phyloP scores from a whole-genome alignment of 2,329 filamentous ascomycete genomes.

The Fusarium sp. region DNA sequence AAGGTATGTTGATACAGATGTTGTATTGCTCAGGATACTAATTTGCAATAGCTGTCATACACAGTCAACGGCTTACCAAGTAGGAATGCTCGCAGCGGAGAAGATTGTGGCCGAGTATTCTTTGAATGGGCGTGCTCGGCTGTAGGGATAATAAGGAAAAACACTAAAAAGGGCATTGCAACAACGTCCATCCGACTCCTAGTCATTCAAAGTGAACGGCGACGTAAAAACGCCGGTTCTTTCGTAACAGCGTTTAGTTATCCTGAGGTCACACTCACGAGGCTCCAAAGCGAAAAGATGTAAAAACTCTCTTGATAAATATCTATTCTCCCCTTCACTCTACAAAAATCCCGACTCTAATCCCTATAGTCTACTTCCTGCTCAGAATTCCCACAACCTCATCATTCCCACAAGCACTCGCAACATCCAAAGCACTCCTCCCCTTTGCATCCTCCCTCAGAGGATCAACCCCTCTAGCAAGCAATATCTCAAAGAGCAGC shows the following conservation, averaged over 20 bases:
- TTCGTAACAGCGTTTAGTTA: too few relatives aligned
- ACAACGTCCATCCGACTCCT: too few relatives aligned
- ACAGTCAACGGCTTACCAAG: slow-evolving; percentile 32
- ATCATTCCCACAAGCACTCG: slow-evolving; percentile 38
- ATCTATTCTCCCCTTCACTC: too few relatives aligned
- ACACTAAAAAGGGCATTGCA: too few relatives aligned
- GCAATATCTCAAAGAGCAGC: slow-evolving; percentile 25
- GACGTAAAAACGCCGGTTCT: too few relatives aligned
- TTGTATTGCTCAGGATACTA: background rate
- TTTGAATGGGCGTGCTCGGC: slow-evolving; percentile 14
- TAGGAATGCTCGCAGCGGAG: slow-evolving; percentile 31
- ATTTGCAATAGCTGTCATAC: slow-evolving; percentile 16
- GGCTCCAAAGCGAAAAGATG: too few relatives aligned
- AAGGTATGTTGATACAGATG: background rate
- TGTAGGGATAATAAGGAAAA: background rate
- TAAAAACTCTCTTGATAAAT: too few relatives aligned
- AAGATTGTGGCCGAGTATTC: slow-evolving; percentile 27
- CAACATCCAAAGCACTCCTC: slow-evolving; percentile 39
- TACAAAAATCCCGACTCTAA: too few relatives aligned
- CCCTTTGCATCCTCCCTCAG: slow-evolving; percentile 35
- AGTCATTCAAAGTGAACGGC: too few relatives aligned
- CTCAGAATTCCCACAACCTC: slow-evolving; percentile 28
- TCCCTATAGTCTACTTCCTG: slow-evolving; percentile 9
- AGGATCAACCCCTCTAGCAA: slow-evolving; percentile 34
- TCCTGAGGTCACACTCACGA: too few relatives aligned